These are phyloP conservation scores for Lentinus polychrous DNA, from an alignment of 1,284 basidiomycete species.

Conservation along the genomic window DNA sequence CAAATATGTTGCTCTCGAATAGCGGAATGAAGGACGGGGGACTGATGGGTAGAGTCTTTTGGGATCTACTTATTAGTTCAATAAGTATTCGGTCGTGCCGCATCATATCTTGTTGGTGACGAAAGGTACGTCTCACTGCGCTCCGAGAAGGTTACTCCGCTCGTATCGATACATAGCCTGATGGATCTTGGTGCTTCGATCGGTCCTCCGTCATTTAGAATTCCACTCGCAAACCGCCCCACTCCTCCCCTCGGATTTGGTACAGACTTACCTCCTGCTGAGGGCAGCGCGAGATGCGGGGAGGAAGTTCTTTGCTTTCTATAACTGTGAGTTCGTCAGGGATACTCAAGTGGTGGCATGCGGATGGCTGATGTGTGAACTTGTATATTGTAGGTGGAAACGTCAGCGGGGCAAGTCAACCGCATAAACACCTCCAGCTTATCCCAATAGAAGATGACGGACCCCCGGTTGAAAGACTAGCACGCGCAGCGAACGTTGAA, in stretches of 20 bases:
- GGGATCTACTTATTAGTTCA: conserved; percentile 47
- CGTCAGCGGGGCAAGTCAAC: conserved; percentile 80
- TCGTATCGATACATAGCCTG: no score
- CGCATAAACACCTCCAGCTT: conserved; percentile 84
- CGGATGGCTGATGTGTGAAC: not conserved
- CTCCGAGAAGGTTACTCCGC: no score
- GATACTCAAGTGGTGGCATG: not conserved
- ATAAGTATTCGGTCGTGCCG: conserved; percentile 80
- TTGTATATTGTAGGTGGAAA: conserved; percentile 51
- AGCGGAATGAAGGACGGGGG: no score
- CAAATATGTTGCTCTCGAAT: not conserved
- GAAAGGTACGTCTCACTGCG: conserved; percentile 52
- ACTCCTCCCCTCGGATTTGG: conserved; percentile 70
- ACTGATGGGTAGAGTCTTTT: not conserved
- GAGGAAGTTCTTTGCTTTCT: conserved; percentile 69
- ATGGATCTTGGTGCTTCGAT: no score
- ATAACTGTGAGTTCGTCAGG: conserved; percentile 55
- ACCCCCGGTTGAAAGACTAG: conserved; percentile 70
- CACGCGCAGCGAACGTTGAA: conserved; percentile 51
- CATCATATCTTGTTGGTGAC: conserved; percentile 79
- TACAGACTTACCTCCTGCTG: conserved; percentile 65
- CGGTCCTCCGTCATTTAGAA: conserved; percentile 48
- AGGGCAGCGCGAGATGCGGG: conserved; percentile 57
- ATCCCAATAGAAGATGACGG: conserved; percentile 57
- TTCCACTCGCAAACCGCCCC: conserved; percentile 73